Evolutionary conservation across 2,329 filamentous ascomycete genomes (phyloP).

Genomic region (Penicillium sp.): DNA sequence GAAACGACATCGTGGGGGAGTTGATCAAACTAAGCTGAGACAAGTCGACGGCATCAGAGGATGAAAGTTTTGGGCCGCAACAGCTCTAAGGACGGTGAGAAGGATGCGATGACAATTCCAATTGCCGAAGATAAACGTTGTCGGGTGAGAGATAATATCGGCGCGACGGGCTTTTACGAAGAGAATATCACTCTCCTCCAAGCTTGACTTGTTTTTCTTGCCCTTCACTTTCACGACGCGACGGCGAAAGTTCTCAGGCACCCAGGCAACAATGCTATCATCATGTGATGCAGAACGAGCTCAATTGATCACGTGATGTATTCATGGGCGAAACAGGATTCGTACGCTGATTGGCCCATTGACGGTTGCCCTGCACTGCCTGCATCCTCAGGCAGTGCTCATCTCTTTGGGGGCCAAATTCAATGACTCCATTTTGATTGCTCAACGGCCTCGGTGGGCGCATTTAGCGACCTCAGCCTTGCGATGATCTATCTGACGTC

Average conservation of each 20-base stretch:
- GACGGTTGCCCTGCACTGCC: conserved; percentile 5
- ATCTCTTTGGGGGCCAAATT: neutral
- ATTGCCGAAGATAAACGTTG: neutral
- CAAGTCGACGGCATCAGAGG: conserved; percentile 10
- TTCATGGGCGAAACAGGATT: too few species aligned
- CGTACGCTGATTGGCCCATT: neutral
- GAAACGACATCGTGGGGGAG: conserved; percentile 32
- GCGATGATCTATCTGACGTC: neutral
- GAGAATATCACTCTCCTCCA: neutral
- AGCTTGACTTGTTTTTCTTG: conserved; percentile 8
- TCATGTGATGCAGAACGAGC: neutral
- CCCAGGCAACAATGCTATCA: neutral
- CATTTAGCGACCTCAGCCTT: neutral
- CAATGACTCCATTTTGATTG: neutral
- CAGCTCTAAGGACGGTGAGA: conserved; percentile 10
- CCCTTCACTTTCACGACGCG: conserved; percentile 12
- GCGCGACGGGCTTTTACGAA: neutral
- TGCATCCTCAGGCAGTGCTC: neutral
- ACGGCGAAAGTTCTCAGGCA: conserved; percentile 11
- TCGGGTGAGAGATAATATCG: neutral
- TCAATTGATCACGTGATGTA: neutral
- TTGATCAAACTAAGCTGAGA: conserved; percentile 4
- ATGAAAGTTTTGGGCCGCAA: conserved; percentile 21
- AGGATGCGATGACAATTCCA: neutral
- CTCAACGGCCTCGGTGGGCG: neutral